Evolutionary conservation across 2,329 filamentous ascomycete genomes (phyloP), one percentile per base, ranked within the genome.

Genomic region (Pseudocercospora ulei): DNA sequence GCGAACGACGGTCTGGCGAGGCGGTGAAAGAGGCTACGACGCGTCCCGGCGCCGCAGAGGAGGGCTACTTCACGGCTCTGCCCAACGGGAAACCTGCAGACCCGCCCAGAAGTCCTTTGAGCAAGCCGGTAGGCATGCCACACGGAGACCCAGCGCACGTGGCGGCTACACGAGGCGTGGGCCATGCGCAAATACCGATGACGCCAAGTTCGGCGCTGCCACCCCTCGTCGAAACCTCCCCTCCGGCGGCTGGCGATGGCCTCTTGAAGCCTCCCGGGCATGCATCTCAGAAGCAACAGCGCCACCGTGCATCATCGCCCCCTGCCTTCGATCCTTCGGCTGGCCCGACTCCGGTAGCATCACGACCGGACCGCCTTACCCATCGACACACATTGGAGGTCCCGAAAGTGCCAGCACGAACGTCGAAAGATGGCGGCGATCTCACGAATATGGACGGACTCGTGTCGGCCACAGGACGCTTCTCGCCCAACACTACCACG

Each of bases 371-470:
- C 12, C 72, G 74, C 39, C 65, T 88, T 33, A 80, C 81, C 60
- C 84, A 94, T 45, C 77, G 87, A 49, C 82, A 94, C 63, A 94
- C 85, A 0, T 70, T 95, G 16, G 85, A 94, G 61, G 84, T 94
- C 0, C 86, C 87, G 5, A 82, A 79, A 61, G 61, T 70, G 9
- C 70, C 77, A n/a, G 66, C 72, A 20, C 73, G 83, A 52, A 72
- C 66, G 37, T 85, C 83, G n/a, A 77, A 75, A 50, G 86, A 94
- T 50, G 72, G 78, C 18, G 62, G 62, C 18, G 58, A 56, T 25
- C 62, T 61, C 23, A 58, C 62, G 18, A 59, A 59, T 4, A 66
- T 72, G 47, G 81, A 87, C 51, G 71, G 69, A 62, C 16, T 35
- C 4, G 71, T 52, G 9, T 76, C 76, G 27, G 71, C 78, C 6